Percentiles rank a stretch among this genome's conserved stretches.
Evolutionary conservation across 345 rosid species (phyloP).

Genomic region (Theobroma cacao): DNA sequence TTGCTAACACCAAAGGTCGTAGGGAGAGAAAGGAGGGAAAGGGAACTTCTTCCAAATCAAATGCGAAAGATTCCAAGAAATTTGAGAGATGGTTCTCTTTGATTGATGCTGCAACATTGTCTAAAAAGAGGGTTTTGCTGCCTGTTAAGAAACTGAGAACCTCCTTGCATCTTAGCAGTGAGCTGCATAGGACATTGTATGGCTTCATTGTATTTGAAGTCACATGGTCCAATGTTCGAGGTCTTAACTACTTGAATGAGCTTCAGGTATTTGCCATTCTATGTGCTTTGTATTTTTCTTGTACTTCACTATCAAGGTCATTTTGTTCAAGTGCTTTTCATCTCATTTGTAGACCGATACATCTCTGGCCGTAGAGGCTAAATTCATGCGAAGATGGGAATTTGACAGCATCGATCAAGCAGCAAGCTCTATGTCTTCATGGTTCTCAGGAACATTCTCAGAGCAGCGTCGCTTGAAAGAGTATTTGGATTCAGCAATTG

Average conservation of each 20-base stretch:
- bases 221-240: conserved; percentile 76
- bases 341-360: conserved; percentile 76
- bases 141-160: conserved; percentile 74
- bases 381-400: conserved; percentile 94
- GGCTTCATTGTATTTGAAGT: conserved; percentile 97
- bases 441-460: conserved; percentile 75
- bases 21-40: conserved; percentile 42
- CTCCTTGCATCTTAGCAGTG: conserved; percentile 53
- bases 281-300: neutral
- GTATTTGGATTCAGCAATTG: conserved; percentile 55
- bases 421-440: conserved; percentile 48
- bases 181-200: conserved; percentile 71
- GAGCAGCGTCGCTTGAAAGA: conserved; percentile 54
- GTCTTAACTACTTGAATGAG: conserved; percentile 86
- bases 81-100: conserved; percentile 65
- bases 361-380: conserved; percentile 85
- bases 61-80: conserved; percentile 32
- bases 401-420: conserved; percentile 90
- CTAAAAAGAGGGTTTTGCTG: conserved; percentile 49
- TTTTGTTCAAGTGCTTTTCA: conserved; percentile 27
- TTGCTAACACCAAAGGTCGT: conserved; percentile 76
- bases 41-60: conserved; percentile 33
- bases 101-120: conserved; percentile 55
- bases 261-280: conserved; percentile 65
- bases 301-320: neutral